These are phyloP conservation scores for Chaetomiaceae sp. DNA, from an alignment of 2,329 filamentous ascomycete genomes.

Conservation along the genomic window DNA sequence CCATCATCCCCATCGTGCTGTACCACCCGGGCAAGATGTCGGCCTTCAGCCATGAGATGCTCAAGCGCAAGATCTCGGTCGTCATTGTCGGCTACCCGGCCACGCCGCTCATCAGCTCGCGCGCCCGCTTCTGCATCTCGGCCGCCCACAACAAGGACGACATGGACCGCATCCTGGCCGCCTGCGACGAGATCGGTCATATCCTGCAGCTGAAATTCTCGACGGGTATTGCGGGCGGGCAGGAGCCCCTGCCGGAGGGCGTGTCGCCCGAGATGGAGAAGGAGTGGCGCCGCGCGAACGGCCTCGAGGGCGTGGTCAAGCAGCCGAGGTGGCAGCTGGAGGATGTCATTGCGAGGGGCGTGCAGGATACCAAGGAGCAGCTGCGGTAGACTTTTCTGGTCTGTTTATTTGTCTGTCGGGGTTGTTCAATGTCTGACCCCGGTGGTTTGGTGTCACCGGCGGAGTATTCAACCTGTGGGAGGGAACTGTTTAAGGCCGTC, in stretches of 20 bases:
- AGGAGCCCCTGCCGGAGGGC: constrained; percentile 67
- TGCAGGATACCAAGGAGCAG: constrained; percentile 26
- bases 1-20: constrained; percentile 88
- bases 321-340: constrained; percentile 80
- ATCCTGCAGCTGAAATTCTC: constrained; percentile 94
- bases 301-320: constrained; percentile 64
- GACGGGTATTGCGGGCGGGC: constrained; percentile 87
- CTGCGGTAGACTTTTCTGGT: constrained; percentile 22
- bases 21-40: constrained; percentile 99
- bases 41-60: constrained; percentile 97
- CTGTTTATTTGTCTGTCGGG: too few species aligned
- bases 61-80: constrained; percentile 93
- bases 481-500: too few species aligned
- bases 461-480: too few species aligned
- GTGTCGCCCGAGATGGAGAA: constrained; percentile 66
- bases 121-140: constrained; percentile 92
- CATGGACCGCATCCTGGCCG: constrained; percentile 78
- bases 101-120: constrained; percentile 88
- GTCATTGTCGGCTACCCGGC: constrained; percentile 97
- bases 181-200: constrained; percentile 89
- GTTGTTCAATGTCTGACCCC: too few species aligned
- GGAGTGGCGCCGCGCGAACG: constrained; percentile 56
- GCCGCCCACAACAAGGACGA: constrained; percentile 98
- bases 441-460: too few species aligned
- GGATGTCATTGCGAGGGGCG: constrained; percentile 62